These are phyloP conservation scores for Solanum chaucha DNA, from an alignment of 257 asterid species.

Conservation along the genomic window DNA sequence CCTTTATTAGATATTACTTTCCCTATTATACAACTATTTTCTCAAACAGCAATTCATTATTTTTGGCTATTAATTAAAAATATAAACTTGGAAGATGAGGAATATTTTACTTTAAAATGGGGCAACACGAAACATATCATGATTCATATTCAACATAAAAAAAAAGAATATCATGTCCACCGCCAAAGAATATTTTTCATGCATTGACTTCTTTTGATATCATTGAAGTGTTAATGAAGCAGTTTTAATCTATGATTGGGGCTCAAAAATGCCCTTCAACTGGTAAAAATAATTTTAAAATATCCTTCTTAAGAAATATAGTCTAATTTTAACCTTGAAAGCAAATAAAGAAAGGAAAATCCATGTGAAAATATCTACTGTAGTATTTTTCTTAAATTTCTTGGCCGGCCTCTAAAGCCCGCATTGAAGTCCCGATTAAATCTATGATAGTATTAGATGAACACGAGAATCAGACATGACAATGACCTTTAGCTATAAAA, in stretches of 20 bases:
- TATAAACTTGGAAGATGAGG: not conserved
- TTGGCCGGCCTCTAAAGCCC: fast-evolving
- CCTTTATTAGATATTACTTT: not conserved
- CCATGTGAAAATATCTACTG: not conserved
- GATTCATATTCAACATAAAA: not conserved
- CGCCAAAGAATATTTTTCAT: not conserved
- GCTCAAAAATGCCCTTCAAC: not conserved
- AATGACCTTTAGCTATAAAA: not conserved
- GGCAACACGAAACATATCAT: not conserved
- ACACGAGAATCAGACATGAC: not conserved
- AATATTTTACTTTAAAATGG: not conserved
- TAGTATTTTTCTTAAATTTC: no score
- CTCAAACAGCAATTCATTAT: not conserved
- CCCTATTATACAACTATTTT: not conserved
- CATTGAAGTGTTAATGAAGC: no score
- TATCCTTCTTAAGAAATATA: no score
- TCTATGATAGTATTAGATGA: no score
- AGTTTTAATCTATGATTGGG: not conserved
- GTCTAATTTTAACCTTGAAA: not conserved
- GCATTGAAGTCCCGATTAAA: fast-evolving
- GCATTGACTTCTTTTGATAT: not conserved
- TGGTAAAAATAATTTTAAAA: no score
- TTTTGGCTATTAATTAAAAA: not conserved
- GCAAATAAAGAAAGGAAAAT: not conserved
- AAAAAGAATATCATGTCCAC: not conserved